Evolutionary conservation across 1,139 yeast genomes (phyloP).

Genomic region (Yamadazyma membranifaciens): DNA sequence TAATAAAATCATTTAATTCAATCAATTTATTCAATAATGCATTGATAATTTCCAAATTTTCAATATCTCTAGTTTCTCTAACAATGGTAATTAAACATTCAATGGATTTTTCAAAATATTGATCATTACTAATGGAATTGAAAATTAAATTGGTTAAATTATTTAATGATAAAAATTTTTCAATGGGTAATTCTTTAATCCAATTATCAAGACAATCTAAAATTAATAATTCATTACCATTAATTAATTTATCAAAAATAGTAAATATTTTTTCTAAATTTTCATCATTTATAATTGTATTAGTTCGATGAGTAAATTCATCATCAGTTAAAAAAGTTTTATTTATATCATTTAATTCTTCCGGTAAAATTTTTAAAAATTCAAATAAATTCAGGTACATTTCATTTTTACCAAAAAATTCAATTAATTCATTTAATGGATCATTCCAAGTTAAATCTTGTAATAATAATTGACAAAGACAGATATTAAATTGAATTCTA

Average conservation of each 20-base stretch:
- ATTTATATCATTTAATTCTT: constrained; percentile 78
- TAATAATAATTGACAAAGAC: constrained; percentile 77
- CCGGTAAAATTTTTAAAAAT: constrained; percentile 84
- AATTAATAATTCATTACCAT: constrained; percentile 35
- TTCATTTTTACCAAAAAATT: constrained; percentile 38
- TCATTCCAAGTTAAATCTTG: constrained; percentile 73
- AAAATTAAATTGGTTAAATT: constrained; percentile 68
- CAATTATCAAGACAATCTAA: constrained; percentile 83
- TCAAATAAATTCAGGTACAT: constrained; percentile 49
- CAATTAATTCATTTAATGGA: constrained; percentile 68
- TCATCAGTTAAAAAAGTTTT: constrained; percentile 80
- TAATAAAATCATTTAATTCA: constrained; percentile 53
- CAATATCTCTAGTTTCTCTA: constrained; percentile 77
- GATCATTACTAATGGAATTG: constrained; percentile 60
- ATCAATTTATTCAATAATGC: constrained; percentile 70
- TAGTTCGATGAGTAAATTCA: constrained; percentile 68
- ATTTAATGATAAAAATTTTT: constrained; percentile 58
- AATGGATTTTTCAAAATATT: constrained; percentile 80
- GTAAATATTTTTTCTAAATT: constrained; percentile 70
- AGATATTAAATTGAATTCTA: constrained; percentile 75
- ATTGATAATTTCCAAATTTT: constrained; percentile 57
- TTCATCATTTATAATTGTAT: constrained; percentile 48
- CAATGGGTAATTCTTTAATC: constrained; percentile 82
- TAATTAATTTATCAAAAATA: constrained; percentile 53
- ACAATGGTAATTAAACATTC: constrained; percentile 82